Evolutionary conservation across 441 rosid genomes (phyloP), one percentile per base, ranked within the genome.

Genomic region (Populus hybrid): DNA sequence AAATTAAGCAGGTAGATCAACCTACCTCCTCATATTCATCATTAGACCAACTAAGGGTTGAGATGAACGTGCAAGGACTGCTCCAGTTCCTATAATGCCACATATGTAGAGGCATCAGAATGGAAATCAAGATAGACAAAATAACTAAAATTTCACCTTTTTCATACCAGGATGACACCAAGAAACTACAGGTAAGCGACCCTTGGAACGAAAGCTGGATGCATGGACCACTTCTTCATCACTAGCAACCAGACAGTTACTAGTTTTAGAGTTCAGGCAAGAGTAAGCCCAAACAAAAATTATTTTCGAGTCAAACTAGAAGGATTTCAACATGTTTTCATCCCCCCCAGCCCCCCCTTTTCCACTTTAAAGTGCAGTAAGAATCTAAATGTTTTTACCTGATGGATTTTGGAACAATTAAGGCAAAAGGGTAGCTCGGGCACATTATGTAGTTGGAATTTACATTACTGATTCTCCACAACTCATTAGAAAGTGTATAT

Each of bases 1-100:
- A 74, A 12, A 67, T 76, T 40, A 63, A 23, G 42, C 35, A 28
- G 74, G 65, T 80, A 83, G 38, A 83, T 83, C 61, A 73, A 75
- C 53, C 57, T 90, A 94, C 98, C 97, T 97, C 82, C 99, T 89
- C 94, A 91, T 87, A 82, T 95, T 97, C 98, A 94, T 94, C 97
- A 97, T 92, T 65, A 94, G 92, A 82, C 98, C 99, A 80, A 93
- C 98, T 75, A 94, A 85, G 76, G 98, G 98, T 79, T 94, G 99
- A 74, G 99, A 94, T 69, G 99, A 97, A 75, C 99, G 97, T 73
- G 98, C 98, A 81, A 97, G 94, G 81, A 90, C 99, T 67, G 98
- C 99, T 80, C 98, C 99, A 76, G 87, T 86, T 82, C 76, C 99
- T 95, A 80, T 69, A 82, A 75, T 67, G 63, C 67, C 80, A 71